Evolutionary conservation across 2,329 filamentous ascomycete genomes (phyloP).

Genomic region (Macroventuria anomochaeta): DNA sequence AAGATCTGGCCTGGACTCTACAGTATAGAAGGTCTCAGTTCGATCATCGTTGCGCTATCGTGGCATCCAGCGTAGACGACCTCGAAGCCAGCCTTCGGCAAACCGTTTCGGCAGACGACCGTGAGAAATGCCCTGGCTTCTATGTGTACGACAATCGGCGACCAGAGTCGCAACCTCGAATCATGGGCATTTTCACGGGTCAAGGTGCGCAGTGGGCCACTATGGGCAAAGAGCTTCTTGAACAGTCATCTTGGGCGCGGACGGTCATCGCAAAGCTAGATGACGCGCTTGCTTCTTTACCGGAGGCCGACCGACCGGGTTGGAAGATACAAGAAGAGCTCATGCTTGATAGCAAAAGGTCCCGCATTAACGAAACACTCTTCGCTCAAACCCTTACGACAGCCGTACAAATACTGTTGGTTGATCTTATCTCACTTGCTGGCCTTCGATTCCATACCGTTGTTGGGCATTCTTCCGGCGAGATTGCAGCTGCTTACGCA

Average conservation of each 20-base stretch:
- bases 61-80: not conserved
- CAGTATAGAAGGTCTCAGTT: constrained; percentile 18
- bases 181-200: constrained; percentile 27
- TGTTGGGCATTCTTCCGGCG: constrained; percentile 53
- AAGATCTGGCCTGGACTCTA: constrained; percentile 22
- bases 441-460: constrained; percentile 42
- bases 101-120: not conserved
- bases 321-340: constrained; percentile 14
- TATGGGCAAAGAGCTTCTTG: constrained; percentile 27
- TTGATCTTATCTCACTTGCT: constrained; percentile 35
- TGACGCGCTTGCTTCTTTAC: not conserved
- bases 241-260: not conserved
- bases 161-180: not conserved
- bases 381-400: constrained; percentile 46
- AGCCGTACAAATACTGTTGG: constrained; percentile 46
- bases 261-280: not conserved
- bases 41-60: constrained; percentile 7
- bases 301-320: not conserved
- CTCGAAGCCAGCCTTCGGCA: not conserved
- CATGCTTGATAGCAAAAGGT: not conserved
- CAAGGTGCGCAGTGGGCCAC: constrained; percentile 35
- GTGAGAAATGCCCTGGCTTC: not conserved
- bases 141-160: not conserved
- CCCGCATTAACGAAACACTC: constrained; percentile 16
- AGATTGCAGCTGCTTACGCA: constrained; percentile 50